Conservation (phyloP, 495 filamentous ascomycete species). For the Lophiostoma macrostomum region DNA sequence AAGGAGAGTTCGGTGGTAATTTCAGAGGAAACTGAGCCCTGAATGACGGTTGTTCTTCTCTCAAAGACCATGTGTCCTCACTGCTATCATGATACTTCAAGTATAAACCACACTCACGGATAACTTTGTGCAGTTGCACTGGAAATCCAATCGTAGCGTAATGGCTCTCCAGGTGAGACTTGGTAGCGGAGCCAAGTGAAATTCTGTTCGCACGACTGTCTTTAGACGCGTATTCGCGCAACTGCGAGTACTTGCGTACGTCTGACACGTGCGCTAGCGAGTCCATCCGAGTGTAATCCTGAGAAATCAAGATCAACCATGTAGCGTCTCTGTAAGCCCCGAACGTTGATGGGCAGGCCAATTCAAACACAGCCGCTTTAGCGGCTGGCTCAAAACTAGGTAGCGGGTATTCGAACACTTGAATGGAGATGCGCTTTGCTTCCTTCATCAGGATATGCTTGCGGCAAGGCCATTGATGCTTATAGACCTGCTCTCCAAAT, state of each 20-base stretch:
- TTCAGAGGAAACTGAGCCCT: slow-evolving; percentile 32
- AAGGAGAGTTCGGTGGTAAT: slow-evolving; percentile 34
- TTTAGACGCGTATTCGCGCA: slow-evolving; percentile 9
- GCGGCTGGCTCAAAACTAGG: slow-evolving; percentile 37
- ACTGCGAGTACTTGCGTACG: slow-evolving; percentile 26
- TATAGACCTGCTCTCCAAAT: neutral
- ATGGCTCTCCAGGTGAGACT: slow-evolving; percentile 41
- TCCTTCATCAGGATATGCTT: slow-evolving; percentile 38
- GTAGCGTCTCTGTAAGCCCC: slow-evolving; percentile 48
- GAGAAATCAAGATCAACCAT: slow-evolving; percentile 37
- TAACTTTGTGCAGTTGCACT: slow-evolving; percentile 34
- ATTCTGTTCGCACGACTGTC: slow-evolving; percentile 19
- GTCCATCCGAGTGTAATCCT: slow-evolving; percentile 17
- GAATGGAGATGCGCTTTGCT: slow-evolving; percentile 40
- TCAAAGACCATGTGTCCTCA: slow-evolving; percentile 23
- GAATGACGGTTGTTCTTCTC: slow-evolving; percentile 34
- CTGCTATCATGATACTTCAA: slow-evolving; percentile 37
- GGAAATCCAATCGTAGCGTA: slow-evolving; percentile 36
- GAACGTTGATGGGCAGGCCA: slow-evolving; percentile 41
- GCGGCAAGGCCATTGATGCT: slow-evolving; percentile 39
- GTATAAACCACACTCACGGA: slow-evolving; percentile 34
- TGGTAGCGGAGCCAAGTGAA: slow-evolving; percentile 42
- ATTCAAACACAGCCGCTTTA: slow-evolving; percentile 46
- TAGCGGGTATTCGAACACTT: slow-evolving; percentile 48
- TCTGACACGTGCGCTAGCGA: neutral